These are phyloP conservation scores for Conticribra weissflogii DNA, from an alignment of 108 stramenopile genomes.

Conservation along the genomic window DNA sequence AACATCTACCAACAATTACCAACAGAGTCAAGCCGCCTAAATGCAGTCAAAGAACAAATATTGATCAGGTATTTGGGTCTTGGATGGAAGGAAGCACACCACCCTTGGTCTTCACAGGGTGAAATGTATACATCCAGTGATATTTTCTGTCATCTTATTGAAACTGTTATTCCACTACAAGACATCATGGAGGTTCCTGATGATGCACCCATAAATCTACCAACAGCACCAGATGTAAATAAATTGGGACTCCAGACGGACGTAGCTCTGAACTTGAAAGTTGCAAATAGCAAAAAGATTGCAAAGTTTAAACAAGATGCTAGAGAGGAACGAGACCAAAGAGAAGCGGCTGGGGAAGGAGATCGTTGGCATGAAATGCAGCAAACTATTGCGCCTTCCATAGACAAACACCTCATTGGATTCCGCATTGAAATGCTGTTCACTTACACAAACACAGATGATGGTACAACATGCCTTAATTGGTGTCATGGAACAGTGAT, in stretches of 20 bases:
- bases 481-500: constrained; percentile 15
- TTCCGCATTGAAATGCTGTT: constrained; percentile 12
- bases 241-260: too few relatives aligned
- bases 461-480: not conserved
- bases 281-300: too few relatives aligned
- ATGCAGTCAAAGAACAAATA: constrained; percentile 1
- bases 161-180: constrained; percentile 1
- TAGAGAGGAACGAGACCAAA: too few relatives aligned
- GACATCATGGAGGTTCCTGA: too few relatives aligned
- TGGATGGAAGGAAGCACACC: constrained; percentile 7
- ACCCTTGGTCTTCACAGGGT: constrained; percentile 11
- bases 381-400: too few relatives aligned
- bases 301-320: too few relatives aligned
- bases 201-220: too few relatives aligned
- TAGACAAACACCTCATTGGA: not conserved
- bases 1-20: not conserved
- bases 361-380: too few relatives aligned
- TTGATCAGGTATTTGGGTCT: not conserved
- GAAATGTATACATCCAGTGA: not conserved
- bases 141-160: not conserved
- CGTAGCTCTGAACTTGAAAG: too few relatives aligned
- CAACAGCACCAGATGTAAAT: too few relatives aligned
- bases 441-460: constrained; percentile 2
- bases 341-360: not conserved
- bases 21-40: constrained; percentile 2